Evolutionary conservation across 495 filamentous ascomycete species (phyloP).

Genomic region (Alectoria sarmentosa): DNA sequence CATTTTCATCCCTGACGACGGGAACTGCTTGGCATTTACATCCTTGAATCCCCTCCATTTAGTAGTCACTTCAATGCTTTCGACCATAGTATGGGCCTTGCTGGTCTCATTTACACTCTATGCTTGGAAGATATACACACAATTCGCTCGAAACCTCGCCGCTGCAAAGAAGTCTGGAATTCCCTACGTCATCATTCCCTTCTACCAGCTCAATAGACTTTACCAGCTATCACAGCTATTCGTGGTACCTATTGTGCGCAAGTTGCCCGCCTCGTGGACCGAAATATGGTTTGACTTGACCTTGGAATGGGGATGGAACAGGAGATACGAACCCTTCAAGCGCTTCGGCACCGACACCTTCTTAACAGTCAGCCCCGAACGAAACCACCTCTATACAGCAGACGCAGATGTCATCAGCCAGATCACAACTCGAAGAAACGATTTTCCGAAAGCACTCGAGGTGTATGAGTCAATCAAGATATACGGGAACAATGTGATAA

Average conservation of each 20-base stretch:
- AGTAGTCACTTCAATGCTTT: constrained; percentile 5
- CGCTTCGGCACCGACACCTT: constrained; percentile 43
- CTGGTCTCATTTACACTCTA: constrained; percentile 7
- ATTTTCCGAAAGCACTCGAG: constrained; percentile 63
- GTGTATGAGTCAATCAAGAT: constrained; percentile 50
- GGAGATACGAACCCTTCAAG: constrained; percentile 35
- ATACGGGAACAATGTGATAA: constrained; percentile 58
- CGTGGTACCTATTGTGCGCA: constrained; percentile 12
- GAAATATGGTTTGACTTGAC: constrained; percentile 20
- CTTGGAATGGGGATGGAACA: constrained; percentile 36
- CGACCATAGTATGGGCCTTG: constrained; percentile 6
- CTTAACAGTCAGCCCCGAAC: constrained; percentile 45
- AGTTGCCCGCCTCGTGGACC: constrained; percentile 20
- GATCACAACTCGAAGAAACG: constrained; percentile 51
- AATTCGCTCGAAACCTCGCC: constrained; percentile 13
- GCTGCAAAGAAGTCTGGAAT: constrained; percentile 28
- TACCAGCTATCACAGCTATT: constrained; percentile 20
- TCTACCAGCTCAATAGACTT: constrained; percentile 29
- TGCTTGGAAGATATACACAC: constrained; percentile 7
- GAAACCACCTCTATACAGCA: constrained; percentile 42
- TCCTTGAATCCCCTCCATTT: background rate
- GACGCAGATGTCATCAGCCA: constrained; percentile 53
- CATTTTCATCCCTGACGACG: background rate
- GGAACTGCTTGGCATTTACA: too few species aligned
- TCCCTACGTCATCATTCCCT: constrained; percentile 34